phyloP scores from a whole-genome alignment of 495 filamentous ascomycete species.

The Glarea lozoyensis region DNA sequence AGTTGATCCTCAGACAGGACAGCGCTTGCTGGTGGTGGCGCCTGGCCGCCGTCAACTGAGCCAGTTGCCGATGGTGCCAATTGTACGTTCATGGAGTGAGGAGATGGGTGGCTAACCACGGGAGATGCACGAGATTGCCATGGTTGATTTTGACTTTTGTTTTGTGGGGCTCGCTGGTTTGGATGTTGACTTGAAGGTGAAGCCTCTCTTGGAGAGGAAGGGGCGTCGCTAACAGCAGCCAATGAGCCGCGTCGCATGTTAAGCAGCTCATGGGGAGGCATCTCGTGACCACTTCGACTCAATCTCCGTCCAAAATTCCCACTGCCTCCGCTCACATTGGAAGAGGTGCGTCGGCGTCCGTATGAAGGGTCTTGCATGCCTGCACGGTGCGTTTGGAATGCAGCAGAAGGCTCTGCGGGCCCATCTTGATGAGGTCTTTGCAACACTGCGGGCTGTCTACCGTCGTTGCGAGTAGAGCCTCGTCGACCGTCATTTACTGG shows the following conservation, averaged over 20 bases:
- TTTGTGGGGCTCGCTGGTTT: conserved; percentile 22
- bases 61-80: conserved; percentile 23
- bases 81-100: conserved; percentile 22
- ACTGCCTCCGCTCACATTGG: conserved; percentile 89
- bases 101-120: conserved; percentile 36
- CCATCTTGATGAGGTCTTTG: conserved; percentile 55
- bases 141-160: conserved; percentile 23
- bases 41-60: conserved; percentile 8
- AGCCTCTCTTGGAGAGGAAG: conserved; percentile 35
- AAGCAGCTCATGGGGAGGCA: conserved; percentile 34
- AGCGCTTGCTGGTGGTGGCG: conserved; percentile 12
- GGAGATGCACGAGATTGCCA: conserved; percentile 45
- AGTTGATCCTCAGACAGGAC: conserved; percentile 44
- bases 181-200: conserved; percentile 29
- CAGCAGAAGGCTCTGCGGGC: conserved; percentile 83
- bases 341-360: conserved; percentile 78
- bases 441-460: conserved; percentile 67
- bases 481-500: conserved; percentile 71
- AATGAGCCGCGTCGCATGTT: conserved; percentile 35
- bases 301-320: conserved; percentile 48
- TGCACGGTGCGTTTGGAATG: conserved; percentile 76
- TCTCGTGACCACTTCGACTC: conserved; percentile 35
- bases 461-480: conserved; percentile 57
- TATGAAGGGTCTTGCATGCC: conserved; percentile 63
- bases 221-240: conserved; percentile 35